Percentiles rank a stretch among this genome's conserved stretches.
phyloP scores from a whole-genome alignment of 768 basidiomycete genomes.

The Paxillus rubicundulus region DNA sequence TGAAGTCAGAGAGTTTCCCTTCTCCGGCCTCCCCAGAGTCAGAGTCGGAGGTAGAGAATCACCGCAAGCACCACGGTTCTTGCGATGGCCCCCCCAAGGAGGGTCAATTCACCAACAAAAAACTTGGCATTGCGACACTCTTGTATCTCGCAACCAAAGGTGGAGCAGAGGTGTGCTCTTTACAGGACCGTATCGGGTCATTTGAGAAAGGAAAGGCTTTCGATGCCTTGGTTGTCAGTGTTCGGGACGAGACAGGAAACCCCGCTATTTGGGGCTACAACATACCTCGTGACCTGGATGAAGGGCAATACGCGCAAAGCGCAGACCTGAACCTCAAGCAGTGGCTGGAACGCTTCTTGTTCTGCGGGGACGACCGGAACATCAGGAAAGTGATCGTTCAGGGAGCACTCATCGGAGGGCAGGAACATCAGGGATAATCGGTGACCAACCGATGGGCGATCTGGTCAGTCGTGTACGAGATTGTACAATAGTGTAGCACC shows the following conservation, averaged over 20 bases:
- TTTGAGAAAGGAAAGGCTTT: constrained; percentile 83
- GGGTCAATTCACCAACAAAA: constrained; percentile 49
- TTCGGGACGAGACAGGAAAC: constrained; percentile 51
- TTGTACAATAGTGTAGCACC: not conserved
- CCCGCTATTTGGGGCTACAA: constrained; percentile 51
- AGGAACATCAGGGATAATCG: constrained; percentile 28
- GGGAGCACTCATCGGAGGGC: constrained; percentile 75
- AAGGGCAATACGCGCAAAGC: constrained; percentile 29
- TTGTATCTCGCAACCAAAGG: constrained; percentile 91
- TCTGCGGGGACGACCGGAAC: constrained; percentile 85
- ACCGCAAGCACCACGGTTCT: not conserved
- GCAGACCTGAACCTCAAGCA: constrained; percentile 40
- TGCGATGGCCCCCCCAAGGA: constrained; percentile 2
- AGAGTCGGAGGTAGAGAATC: not conserved
- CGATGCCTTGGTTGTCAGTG: constrained; percentile 78
- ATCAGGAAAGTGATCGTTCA: constrained; percentile 81
- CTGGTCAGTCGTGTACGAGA: not conserved
- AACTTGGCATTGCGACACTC: constrained; percentile 70
- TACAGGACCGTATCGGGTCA: constrained; percentile 69
- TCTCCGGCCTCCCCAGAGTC: not conserved
- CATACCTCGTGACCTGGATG: constrained; percentile 27
- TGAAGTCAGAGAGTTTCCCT: not conserved
- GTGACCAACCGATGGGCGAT: no score
- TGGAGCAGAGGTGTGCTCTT: constrained; percentile 78
- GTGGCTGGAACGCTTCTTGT: constrained; percentile 81